Evolutionary conservation across 179 eudicot species (phyloP).

Genomic region (Spergularia azorica): DNA sequence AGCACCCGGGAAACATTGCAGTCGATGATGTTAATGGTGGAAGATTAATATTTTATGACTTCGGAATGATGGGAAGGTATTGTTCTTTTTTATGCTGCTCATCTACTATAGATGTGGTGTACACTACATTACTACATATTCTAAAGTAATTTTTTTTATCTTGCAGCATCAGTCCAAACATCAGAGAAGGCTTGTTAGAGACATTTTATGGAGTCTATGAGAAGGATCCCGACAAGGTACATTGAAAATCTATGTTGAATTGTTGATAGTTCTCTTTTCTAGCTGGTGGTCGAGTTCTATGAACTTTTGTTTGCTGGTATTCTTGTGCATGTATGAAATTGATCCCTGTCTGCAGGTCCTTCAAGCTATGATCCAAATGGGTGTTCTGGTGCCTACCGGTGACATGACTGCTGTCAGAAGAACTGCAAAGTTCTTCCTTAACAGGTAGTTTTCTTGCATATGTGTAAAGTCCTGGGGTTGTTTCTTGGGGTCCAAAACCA

Average conservation of each 20-base stretch:
- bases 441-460: conserved; percentile 46
- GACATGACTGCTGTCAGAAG: conserved; percentile 97
- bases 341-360: conserved; percentile 61
- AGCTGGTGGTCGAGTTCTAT: no score
- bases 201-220: conserved; percentile 95
- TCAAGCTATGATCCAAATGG: conserved; percentile 97
- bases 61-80: conserved; percentile 99
- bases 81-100: background rate
- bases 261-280: no score
- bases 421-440: conserved; percentile 91
- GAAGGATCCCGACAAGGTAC: conserved; percentile 92
- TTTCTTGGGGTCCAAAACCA: background rate
- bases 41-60: conserved; percentile 95
- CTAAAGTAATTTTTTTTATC: conserved; percentile 13
- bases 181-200: conserved; percentile 94
- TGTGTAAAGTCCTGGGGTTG: background rate
- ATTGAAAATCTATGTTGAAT: background rate
- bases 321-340: background rate
- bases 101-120: conserved; percentile 11
- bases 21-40: conserved; percentile 99
- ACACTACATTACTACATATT: background rate
- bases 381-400: conserved; percentile 97
- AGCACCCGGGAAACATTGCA: conserved; percentile 99
- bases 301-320: no score
- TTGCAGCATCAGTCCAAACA: conserved; percentile 90